Percentiles rank a stretch among this genome's conserved stretches.
phyloP scores from a whole-genome alignment of 345 rosid genomes.

The Abelmoschus esculentus region DNA sequence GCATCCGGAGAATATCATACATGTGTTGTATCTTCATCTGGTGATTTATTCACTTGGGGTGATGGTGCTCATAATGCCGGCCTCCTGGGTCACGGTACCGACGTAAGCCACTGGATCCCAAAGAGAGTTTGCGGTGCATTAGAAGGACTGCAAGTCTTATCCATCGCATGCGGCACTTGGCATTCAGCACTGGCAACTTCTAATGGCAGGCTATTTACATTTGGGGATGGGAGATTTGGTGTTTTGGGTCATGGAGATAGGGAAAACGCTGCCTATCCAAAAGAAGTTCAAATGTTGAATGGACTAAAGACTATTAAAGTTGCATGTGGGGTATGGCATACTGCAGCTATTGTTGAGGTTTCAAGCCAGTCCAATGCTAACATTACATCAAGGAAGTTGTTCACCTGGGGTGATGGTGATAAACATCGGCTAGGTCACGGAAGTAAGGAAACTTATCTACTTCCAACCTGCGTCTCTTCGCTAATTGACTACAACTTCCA shows the following conservation, averaged over 20 bases:
- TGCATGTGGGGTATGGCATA: constrained; percentile 96
- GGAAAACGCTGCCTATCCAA: constrained; percentile 62
- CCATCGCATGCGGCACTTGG: constrained; percentile 90
- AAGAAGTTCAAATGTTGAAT: constrained; percentile 60
- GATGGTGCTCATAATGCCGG: constrained; percentile 81
- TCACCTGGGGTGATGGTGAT: constrained; percentile 98
- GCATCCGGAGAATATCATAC: constrained; percentile 88
- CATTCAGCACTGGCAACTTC: constrained; percentile 86
- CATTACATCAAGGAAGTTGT: constrained; percentile 59
- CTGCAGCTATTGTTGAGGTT: constrained; percentile 88
- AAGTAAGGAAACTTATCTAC: constrained; percentile 66
- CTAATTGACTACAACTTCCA: constrained; percentile 89
- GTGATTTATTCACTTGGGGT: constrained; percentile 89
- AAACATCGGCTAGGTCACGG: constrained; percentile 89
- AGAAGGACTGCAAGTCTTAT: constrained; percentile 89
- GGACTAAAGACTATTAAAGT: constrained; percentile 79
- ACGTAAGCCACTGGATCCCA: constrained; percentile 88
- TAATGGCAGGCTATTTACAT: constrained; percentile 74
- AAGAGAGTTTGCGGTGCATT: constrained; percentile 76
- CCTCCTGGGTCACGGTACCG: constrained; percentile 82
- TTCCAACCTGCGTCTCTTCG: constrained; percentile 80
- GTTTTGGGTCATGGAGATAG: constrained; percentile 88
- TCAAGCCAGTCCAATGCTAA: constrained; percentile 49
- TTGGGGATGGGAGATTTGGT: constrained; percentile 92
- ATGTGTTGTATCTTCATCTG: constrained; percentile 70